Percentiles rank a stretch among this genome's conserved stretches.
Evolutionary conservation across 2,329 filamentous ascomycete genomes (phyloP).

Genomic region (Paraconiothyrium brasiliense): DNA sequence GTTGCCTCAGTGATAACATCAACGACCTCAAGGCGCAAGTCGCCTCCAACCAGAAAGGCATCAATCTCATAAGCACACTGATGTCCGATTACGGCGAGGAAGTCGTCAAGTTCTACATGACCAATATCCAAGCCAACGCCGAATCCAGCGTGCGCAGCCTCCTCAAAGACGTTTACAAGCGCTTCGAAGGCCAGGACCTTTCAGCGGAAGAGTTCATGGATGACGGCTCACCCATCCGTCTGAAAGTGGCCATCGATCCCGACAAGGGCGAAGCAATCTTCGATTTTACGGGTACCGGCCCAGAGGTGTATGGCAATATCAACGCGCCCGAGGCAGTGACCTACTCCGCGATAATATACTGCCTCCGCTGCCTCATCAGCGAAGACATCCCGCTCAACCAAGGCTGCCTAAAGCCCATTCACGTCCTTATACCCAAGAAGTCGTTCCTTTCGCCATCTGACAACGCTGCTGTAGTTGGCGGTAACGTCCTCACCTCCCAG

Average conservation of each 20-base stretch:
- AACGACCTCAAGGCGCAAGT: conserved; percentile 89
- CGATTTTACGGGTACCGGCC: conserved; percentile 80
- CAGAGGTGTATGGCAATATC: conserved; percentile 81
- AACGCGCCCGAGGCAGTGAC: conserved; percentile 86
- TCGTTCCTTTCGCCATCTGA: conserved; percentile 79
- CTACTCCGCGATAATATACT: conserved; percentile 87
- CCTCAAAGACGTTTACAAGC: conserved; percentile 74
- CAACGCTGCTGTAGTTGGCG: conserved; percentile 81
- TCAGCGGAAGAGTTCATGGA: conserved; percentile 86
- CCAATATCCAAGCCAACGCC: conserved; percentile 81
- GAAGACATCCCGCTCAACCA: conserved; percentile 88
- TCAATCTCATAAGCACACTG: conserved; percentile 76
- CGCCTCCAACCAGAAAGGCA: conserved; percentile 86
- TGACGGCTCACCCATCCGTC: conserved; percentile 79
- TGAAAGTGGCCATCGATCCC: conserved; percentile 78
- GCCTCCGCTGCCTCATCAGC: conserved; percentile 79
- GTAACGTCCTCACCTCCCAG: conserved; percentile 80
- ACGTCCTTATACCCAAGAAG: conserved; percentile 75
- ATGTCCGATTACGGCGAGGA: conserved; percentile 81
- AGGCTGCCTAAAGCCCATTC: conserved; percentile 80
- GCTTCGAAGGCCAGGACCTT: conserved; percentile 75
- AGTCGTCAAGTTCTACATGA: conserved; percentile 85
- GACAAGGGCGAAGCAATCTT: conserved; percentile 80
- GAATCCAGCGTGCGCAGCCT: conserved; percentile 78
- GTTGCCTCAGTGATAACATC: conserved; percentile 83